Base-by-base conservation (phyloP, 2,329 filamentous ascomycete genomes). In the Nothomitra cinnamomea region DNA sequence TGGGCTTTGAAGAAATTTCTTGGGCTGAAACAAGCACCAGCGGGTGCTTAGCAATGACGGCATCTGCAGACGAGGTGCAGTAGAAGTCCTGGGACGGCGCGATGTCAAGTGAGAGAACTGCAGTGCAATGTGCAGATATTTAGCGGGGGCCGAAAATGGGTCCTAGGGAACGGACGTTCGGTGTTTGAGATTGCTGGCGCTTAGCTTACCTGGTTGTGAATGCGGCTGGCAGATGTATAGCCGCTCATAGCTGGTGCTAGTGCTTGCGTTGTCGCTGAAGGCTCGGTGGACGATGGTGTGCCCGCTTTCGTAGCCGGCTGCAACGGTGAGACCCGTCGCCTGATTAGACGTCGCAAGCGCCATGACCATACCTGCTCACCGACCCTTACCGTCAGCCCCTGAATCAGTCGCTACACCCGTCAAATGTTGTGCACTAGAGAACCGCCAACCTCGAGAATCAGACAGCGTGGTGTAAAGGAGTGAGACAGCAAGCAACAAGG, bases 291-390 rank as follows among this genome's bases (percentile, higher is more conserved):
- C 78, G 53, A 81, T 79, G 1, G 79, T 80, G 53, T 83, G 75
- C 1, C 92, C 92, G 61, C 86, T 87, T 67, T 98, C 92, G 65
- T 92, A 95, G 10, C 84, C 90, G 1, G 82, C 80, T 8, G 85
- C 68, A 5, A 95, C 71, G 3, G 80, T 77, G 1, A 90, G 68
- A 64, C 13, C 64, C 67, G 36, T 69, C 59, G 4, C 57, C 54
- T 1, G 64, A 40, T 3, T 71, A 66, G 56, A 73, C 2, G 90
- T 66, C 7, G 74, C 69, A 17, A 95, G 68, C 3, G 85, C 80
- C 92, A 96, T 96, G 40, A 87, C 80, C 89, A 96, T 96, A 54
- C 86, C 87, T 62, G 75, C 73, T 32, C 15, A 13, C 12, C 24
- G 24, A 28, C 25, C 32, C 45, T 17, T 35, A 49, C 28, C 24